Conservation (phyloP, 768 basidiomycete species). For the Myochromella boudieri region DNA sequence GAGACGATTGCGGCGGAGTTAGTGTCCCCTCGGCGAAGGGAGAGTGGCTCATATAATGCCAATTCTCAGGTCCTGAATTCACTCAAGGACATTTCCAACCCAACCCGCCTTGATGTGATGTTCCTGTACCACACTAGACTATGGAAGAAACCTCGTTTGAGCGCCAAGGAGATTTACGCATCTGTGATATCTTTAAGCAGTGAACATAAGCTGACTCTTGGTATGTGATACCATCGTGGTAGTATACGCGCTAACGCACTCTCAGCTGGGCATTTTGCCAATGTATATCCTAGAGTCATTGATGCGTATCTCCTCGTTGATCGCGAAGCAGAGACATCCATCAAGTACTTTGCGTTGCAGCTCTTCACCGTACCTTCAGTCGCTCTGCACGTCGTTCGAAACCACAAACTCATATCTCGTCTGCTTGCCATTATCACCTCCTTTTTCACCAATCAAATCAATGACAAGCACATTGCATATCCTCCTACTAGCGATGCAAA, state of each 20-base stretch:
- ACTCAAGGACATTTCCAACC: slow-evolving; percentile 45
- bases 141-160: slow-evolving; percentile 83
- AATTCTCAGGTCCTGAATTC: slow-evolving; percentile 35
- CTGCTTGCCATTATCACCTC: slow-evolving; percentile 83
- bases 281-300: slow-evolving; percentile 82
- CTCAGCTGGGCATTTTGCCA: slow-evolving; percentile 79
- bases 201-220: slow-evolving; percentile 74
- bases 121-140: slow-evolving; percentile 81
- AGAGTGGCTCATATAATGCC: slow-evolving; percentile 43
- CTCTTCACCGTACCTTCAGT: slow-evolving; percentile 91
- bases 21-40: slow-evolving; percentile 57
- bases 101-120: slow-evolving; percentile 70
- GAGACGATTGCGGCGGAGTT: slow-evolving; percentile 75
- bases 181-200: slow-evolving; percentile 70
- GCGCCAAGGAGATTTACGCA: slow-evolving; percentile 81
- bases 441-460: slow-evolving; percentile 92
- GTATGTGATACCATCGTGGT: slow-evolving; percentile 41
- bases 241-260: not conserved
- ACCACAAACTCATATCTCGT: slow-evolving; percentile 71
- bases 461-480: slow-evolving; percentile 64
- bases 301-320: slow-evolving; percentile 92
- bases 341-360: slow-evolving; percentile 91
- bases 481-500: slow-evolving; percentile 28
- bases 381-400: slow-evolving; percentile 72
- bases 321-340: slow-evolving; percentile 91